phyloP scores from a whole-genome alignment of 352 stramenopile genomes.

The Pythium guiyangense region DNA sequence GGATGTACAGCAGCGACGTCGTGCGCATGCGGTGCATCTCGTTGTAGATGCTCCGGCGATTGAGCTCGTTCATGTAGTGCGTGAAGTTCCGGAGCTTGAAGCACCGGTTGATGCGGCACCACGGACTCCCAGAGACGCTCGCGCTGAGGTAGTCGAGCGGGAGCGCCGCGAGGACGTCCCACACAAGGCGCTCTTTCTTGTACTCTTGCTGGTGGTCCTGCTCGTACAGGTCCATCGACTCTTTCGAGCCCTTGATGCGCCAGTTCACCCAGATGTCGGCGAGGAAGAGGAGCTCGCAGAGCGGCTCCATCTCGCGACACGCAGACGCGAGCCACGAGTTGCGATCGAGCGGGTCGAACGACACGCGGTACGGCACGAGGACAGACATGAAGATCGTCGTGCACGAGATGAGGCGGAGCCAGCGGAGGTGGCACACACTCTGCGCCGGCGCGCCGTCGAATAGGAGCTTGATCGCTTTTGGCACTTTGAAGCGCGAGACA shows the following conservation, averaged over 20 bases:
- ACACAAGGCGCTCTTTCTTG: conserved; percentile 41
- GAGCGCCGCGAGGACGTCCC: conserved; percentile 39
- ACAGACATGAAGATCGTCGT: conserved; percentile 47
- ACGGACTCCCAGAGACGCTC: conserved; percentile 19
- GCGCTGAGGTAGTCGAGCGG: conserved; percentile 39
- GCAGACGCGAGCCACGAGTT: conserved; percentile 30
- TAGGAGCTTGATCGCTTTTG: conserved; percentile 23
- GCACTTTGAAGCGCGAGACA: not conserved
- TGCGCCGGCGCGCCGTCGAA: conserved; percentile 42
- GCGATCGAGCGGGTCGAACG: conserved; percentile 46
- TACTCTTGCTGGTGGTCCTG: conserved; percentile 49
- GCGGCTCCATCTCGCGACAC: conserved; percentile 23
- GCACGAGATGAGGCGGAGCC: conserved; percentile 38
- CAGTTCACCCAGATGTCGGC: conserved; percentile 61
- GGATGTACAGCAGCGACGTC: conserved; percentile 44
- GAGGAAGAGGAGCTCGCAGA: conserved; percentile 46
- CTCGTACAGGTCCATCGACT: conserved; percentile 55
- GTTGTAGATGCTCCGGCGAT: conserved; percentile 45
- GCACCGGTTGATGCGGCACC: conserved; percentile 48
- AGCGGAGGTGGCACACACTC: conserved; percentile 44
- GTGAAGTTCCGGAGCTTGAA: conserved; percentile 47
- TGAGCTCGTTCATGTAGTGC: conserved; percentile 61
- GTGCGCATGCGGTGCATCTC: conserved; percentile 48
- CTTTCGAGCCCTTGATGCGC: conserved; percentile 31
- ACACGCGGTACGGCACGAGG: conserved; percentile 41